phyloP scores from a whole-genome alignment of 2,329 filamentous ascomycete genomes.

The Talaromyces verruculosus region DNA sequence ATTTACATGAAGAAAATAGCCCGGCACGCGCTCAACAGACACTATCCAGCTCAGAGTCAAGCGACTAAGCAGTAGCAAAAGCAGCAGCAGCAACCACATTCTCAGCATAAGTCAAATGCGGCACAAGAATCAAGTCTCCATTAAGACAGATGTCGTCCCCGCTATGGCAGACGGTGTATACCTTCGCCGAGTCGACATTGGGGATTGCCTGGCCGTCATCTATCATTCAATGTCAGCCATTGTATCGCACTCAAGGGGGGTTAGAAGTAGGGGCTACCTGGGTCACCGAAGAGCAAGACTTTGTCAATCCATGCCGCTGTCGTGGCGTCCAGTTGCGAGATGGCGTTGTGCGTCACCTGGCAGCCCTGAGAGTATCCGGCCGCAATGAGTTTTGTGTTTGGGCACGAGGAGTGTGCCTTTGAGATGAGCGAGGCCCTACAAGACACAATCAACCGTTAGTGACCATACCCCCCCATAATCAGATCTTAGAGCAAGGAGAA shows the following conservation, averaged over 20 bases:
- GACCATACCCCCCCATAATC: too few relatives aligned
- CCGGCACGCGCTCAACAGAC: neutral
- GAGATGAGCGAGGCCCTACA: conserved; percentile 24
- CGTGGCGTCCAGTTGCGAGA: conserved; percentile 20
- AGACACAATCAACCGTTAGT: neutral
- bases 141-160: conserved; percentile 26
- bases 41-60: neutral
- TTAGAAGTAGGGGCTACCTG: conserved; percentile 12
- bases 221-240: neutral
- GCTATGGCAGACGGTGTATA: conserved; percentile 24
- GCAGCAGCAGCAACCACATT: conserved; percentile 23
- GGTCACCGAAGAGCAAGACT: conserved; percentile 26
- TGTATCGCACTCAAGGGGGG: neutral
- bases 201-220: conserved; percentile 17
- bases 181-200: conserved; percentile 23
- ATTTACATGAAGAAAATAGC: conserved; percentile 1
- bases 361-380: conserved; percentile 27
- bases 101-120: conserved; percentile 26
- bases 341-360: conserved; percentile 25
- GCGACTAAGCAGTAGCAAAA: conserved; percentile 15
- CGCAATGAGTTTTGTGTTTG: conserved; percentile 26
- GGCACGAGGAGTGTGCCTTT: conserved; percentile 22
- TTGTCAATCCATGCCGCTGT: conserved; percentile 25
- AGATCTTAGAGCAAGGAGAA: too few relatives aligned
- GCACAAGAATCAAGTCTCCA: conserved; percentile 24